phyloP scores from a whole-genome alignment of 331 rosid genomes.

The Saraca asoca region DNA sequence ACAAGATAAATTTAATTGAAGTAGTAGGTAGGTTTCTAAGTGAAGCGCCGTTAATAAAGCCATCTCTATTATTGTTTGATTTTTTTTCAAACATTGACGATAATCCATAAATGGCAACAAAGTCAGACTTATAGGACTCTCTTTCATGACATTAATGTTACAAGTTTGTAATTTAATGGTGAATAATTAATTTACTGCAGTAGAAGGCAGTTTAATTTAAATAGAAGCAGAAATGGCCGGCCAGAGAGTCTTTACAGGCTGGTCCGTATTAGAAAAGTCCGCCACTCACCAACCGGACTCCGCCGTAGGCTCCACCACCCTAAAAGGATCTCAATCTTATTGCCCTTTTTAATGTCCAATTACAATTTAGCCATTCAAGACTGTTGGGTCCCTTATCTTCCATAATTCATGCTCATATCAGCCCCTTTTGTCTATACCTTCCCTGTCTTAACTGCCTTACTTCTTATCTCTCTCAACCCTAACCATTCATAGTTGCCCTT shows the following conservation, averaged over 20 bases:
- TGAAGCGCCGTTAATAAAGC: not conserved
- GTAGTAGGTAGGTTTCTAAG: too few species aligned
- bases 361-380: too few species aligned
- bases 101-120: not conserved
- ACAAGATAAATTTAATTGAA: too few species aligned
- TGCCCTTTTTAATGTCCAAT: too few species aligned
- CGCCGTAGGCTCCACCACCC: conserved; percentile 35
- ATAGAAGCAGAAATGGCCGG: conserved; percentile 32
- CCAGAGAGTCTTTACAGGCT: conserved; percentile 48
- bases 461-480: too few species aligned
- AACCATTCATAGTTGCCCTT: too few species aligned
- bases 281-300: not conserved
- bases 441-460: too few species aligned
- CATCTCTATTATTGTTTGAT: not conserved
- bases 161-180: conserved; percentile 15
- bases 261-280: conserved; percentile 19
- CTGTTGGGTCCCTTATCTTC: too few species aligned
- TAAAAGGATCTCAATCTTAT: not conserved
- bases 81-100: too few species aligned
- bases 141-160: conserved; percentile 16
- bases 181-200: too few species aligned
- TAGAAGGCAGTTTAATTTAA: conserved; percentile 32
- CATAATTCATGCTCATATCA: too few species aligned
- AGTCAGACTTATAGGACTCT: not conserved
- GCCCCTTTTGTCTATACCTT: too few species aligned